Percentiles rank a stretch among this genome's conserved stretches.
Evolutionary conservation across 116 monocot species (phyloP).

Genomic region (Cymodocea nodosa): DNA sequence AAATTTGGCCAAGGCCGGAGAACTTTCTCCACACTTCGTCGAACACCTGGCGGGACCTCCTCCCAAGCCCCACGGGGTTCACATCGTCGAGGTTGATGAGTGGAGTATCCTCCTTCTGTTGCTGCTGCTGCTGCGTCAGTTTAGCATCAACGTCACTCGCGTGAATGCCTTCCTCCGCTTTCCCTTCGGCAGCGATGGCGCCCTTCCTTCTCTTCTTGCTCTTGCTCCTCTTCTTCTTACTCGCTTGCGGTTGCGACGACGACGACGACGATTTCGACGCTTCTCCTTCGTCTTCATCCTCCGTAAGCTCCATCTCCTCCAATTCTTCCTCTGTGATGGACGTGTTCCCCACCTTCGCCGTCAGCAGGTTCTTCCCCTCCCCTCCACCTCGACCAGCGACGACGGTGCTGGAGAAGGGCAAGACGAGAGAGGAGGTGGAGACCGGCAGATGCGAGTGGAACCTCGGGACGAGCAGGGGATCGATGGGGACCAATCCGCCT

Average conservation of each 20-base stretch:
- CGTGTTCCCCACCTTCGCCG: conserved; percentile 1
- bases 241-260: neutral
- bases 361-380: neutral
- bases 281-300: neutral
- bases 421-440: neutral
- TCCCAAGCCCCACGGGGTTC: conserved; percentile 86
- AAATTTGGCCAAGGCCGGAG: conserved; percentile 91
- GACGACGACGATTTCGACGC: neutral
- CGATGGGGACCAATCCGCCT: neutral
- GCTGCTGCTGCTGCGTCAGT: no score
- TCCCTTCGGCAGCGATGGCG: neutral
- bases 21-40: conserved; percentile 98
- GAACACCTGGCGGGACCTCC: conserved; percentile 83
- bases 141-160: neutral
- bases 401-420: neutral
- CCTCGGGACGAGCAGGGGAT: neutral
- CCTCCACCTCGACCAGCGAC: neutral
- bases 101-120: neutral
- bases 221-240: conserved; percentile 13
- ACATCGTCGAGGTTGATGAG: conserved; percentile 55
- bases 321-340: conserved; percentile 1
- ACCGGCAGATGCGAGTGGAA: neutral
- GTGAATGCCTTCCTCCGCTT: neutral
- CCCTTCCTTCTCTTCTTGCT: conserved; percentile 13
- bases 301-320: neutral